These are phyloP conservation scores for Aspergillus sp. DNA, from an alignment of 2,329 filamentous ascomycete species.

Conservation along the genomic window DNA sequence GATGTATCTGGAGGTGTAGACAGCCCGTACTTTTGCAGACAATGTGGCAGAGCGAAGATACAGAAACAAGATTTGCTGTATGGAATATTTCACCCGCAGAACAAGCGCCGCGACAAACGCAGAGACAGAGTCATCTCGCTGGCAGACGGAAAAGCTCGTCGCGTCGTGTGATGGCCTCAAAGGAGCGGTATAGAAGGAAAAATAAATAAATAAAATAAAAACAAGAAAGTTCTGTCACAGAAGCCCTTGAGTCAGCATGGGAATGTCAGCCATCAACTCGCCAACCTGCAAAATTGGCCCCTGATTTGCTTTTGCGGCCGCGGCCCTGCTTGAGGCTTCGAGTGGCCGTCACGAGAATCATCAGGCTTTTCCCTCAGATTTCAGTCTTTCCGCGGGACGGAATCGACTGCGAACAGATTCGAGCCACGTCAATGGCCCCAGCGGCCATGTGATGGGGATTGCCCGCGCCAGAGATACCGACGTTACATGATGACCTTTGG, in stretches of 20 bases:
- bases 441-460: constrained; percentile 17
- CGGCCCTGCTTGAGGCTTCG: constrained; percentile 5
- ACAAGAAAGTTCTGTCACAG: not conserved
- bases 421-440: constrained; percentile 19
- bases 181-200: constrained; percentile 20
- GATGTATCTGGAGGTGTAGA: no score
- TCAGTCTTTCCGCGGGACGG: constrained; percentile 8
- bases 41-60: not conserved
- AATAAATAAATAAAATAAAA: not conserved
- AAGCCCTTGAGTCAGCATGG: constrained; percentile 7
- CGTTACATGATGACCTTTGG: constrained; percentile 5
- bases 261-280: not conserved
- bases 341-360: constrained; percentile 15
- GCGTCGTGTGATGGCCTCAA: constrained; percentile 22
- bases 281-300: no score
- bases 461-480: not conserved
- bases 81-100: constrained; percentile 4
- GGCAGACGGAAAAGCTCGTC: constrained; percentile 2
- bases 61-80: not conserved
- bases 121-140: constrained; percentile 3
- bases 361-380: not conserved
- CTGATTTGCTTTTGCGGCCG: no score
- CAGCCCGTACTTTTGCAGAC: constrained; percentile 5
- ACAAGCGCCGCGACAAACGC: not conserved
- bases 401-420: constrained; percentile 16